Evolutionary conservation across 331 rosid genomes (phyloP), one percentile per base, ranked within the genome.

Genomic region (Stylosanthes scabra): DNA sequence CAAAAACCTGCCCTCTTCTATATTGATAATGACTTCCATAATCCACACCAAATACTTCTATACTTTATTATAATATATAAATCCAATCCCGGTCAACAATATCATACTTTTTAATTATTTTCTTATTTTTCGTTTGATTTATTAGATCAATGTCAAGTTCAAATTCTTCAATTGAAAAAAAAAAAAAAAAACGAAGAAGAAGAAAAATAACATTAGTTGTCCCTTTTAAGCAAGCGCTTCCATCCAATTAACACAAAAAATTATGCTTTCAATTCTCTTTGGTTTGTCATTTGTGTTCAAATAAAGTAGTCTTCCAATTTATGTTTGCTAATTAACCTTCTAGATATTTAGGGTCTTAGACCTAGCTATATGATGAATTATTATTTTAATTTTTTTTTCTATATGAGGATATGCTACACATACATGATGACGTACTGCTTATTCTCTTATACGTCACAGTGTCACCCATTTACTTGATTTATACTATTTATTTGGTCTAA

Each of bases 1-100:
- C 93, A 85, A 83, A 75, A 81, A 88, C 92, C 92, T 90, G 89
- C 94, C 82, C 96, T 87, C 92, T 66, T 80, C 86, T 62, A 63
- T 45, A 66, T 76, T 67, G 90, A 89, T 49, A 49, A 78, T 47
- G 96, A 89, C 92, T 75, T 76, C 90, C 96, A 85, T 77, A 59
- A 81, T 59, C 73, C 72, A 44, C 64, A 59, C 85, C 80, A 74
- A 81, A 75, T 74, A 66, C 61, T 50, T 28, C 1, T 34, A 63
- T 59, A 78, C 50, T 78, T 80, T 65, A 76, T 82, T 69, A 67
- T 59, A 28, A 68, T 28, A 51, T 2, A 45, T 3, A 10, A 39
- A 75, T 59, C 70, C 9, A 42, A 29, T 51, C 51, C 68, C 40
- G 83, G 97, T 91, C 97, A 88, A 86, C 79, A 88, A 88, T 86